These are phyloP conservation scores for Pseudogymnoascus sp. DNA, from an alignment of 2,329 filamentous ascomycete genomes.

Conservation along the genomic window DNA sequence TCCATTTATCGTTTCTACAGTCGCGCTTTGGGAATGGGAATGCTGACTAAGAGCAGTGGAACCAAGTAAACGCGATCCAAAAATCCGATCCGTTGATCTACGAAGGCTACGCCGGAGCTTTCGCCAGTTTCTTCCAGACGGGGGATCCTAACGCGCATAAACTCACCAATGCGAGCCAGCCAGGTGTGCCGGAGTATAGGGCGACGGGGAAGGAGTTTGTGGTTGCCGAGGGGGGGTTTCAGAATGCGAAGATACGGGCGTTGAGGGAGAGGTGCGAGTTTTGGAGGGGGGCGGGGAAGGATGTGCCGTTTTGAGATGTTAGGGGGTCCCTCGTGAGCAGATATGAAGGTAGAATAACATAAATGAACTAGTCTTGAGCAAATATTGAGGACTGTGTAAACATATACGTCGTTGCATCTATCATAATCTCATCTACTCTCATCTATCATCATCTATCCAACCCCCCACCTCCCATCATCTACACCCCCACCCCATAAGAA, in stretches of 20 bases:
- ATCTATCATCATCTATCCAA: neutral
- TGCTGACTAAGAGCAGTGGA: conserved; percentile 39
- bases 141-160: conserved; percentile 53
- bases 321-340: neutral
- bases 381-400: neutral
- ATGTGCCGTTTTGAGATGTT: conserved; percentile 38
- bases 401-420: neutral
- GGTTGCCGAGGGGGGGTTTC: conserved; percentile 39
- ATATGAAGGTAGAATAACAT: neutral
- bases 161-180: conserved; percentile 37
- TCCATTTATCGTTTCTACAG: too few species aligned
- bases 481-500: conserved; percentile 50
- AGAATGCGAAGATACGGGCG: conserved; percentile 30
- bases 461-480: neutral
- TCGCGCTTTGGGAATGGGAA: neutral
- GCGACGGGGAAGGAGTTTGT: conserved; percentile 42
- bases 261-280: conserved; percentile 45
- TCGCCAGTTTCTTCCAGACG: conserved; percentile 53
- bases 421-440: neutral
- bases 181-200: conserved; percentile 37
- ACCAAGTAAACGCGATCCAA: conserved; percentile 46
- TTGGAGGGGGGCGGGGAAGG: conserved; percentile 41
- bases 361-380: neutral
- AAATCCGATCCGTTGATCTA: conserved; percentile 46
- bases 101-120: conserved; percentile 48